Conservation (phyloP, 371 early-diverging fungal species). For the Mucor irregularis region DNA sequence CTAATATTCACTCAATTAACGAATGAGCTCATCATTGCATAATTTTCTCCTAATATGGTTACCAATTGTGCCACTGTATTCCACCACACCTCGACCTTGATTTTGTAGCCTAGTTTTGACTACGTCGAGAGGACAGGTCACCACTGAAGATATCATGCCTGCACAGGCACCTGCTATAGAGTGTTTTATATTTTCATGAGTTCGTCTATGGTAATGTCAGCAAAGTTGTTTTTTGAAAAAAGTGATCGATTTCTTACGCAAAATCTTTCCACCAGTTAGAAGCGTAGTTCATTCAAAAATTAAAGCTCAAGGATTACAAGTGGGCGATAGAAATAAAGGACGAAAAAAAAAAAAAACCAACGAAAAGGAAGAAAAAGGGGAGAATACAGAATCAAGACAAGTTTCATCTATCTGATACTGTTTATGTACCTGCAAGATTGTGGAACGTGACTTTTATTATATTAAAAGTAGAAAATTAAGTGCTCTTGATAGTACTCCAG, state of each 20-base stretch:
- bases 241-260: slow-evolving; percentile 15
- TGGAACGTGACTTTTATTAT: no score
- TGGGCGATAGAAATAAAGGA: background rate
- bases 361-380: background rate
- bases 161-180: slow-evolving; percentile 86
- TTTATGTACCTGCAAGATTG: no score
- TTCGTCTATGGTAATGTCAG: slow-evolving; percentile 24
- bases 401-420: no score
- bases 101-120: slow-evolving; percentile 95
- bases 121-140: slow-evolving; percentile 94
- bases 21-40: background rate
- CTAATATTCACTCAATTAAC: slow-evolving; percentile 16
- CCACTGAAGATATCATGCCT: slow-evolving; percentile 78
- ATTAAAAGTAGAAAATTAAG: no score
- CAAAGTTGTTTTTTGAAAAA: background rate
- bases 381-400: no score
- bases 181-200: slow-evolving; percentile 68
- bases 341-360: background rate
- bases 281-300: slow-evolving; percentile 1
- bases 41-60: background rate
- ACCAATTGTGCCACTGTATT: slow-evolving; percentile 53
- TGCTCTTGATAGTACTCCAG: no score
- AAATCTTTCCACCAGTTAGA: slow-evolving; percentile 29
- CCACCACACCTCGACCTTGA: slow-evolving; percentile 60
- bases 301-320: no score